Evolutionary conservation across 768 basidiomycete genomes (phyloP).

Genomic region (Lentinula boryana): DNA sequence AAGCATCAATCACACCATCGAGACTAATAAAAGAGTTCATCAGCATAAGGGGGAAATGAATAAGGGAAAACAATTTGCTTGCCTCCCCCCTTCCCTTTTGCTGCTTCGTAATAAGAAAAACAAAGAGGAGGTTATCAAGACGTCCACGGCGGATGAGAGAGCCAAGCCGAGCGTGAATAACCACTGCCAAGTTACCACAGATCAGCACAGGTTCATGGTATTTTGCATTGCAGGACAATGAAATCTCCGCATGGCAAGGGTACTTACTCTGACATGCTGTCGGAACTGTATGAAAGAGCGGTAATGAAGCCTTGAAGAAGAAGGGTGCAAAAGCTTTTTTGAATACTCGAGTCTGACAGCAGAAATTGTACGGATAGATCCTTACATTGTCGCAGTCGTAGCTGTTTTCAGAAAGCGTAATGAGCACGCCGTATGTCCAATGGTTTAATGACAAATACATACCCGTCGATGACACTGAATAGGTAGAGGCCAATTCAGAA

Average conservation of each 20-base stretch:
- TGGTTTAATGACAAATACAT: slow-evolving; percentile 2
- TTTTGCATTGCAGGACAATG: background rate
- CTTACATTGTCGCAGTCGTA: slow-evolving; percentile 1
- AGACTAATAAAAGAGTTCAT: slow-evolving; percentile 21
- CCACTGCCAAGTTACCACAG: slow-evolving; percentile 29
- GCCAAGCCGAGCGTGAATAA: slow-evolving; percentile 48
- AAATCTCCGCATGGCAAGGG: background rate
- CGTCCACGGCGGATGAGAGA: slow-evolving; percentile 41
- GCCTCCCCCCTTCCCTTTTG: slow-evolving; percentile 32
- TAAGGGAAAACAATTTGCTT: slow-evolving; percentile 8
- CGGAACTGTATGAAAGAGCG: slow-evolving; percentile 13
- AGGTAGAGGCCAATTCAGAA: background rate
- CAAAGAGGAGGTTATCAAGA: slow-evolving; percentile 41
- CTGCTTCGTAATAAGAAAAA: slow-evolving; percentile 35
- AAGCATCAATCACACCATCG: slow-evolving; percentile 38
- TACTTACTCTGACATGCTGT: slow-evolving; percentile 13
- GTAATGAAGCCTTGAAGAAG: background rate
- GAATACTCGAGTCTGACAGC: background rate
- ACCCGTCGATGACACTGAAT: slow-evolving; percentile 23
- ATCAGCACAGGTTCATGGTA: background rate
- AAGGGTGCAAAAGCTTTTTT: background rate
- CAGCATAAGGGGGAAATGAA: too few species aligned
- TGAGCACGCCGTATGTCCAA: too few species aligned
- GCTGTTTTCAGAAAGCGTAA: background rate
- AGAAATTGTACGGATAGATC: background rate